phyloP scores from a whole-genome alignment of 1,284 basidiomycete genomes.

The Amylostereum areolatum region DNA sequence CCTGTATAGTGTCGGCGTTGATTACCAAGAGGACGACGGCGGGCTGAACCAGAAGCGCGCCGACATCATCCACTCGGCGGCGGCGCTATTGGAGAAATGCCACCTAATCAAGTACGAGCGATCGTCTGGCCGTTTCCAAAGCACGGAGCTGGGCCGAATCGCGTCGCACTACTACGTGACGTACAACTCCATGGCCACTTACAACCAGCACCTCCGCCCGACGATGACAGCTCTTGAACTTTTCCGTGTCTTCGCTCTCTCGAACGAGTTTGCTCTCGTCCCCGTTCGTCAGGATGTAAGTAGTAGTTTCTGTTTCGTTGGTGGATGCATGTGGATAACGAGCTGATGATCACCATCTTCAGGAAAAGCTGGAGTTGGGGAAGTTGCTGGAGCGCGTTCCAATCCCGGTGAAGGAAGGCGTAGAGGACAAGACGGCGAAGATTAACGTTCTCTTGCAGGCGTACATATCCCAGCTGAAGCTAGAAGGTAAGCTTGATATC shows the following conservation, averaged over 20 bases:
- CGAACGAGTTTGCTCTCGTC: constrained; percentile 94
- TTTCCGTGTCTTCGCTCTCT: constrained; percentile 94
- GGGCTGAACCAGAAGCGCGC: constrained; percentile 90
- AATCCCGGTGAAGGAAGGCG: constrained; percentile 95
- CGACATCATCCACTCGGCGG: constrained; percentile 93
- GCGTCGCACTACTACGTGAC: constrained; percentile 98
- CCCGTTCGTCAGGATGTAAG: constrained; percentile 56
- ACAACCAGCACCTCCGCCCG: constrained; percentile 91
- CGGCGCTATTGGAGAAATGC: constrained; percentile 91
- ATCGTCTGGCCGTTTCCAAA: constrained; percentile 82
- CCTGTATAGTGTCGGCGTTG: constrained; percentile 85
- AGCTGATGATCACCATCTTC: neutral
- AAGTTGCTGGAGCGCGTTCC: constrained; percentile 94
- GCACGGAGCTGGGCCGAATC: constrained; percentile 90
- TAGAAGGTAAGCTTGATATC: too few relatives aligned
- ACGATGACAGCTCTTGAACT: constrained; percentile 88
- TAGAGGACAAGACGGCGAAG: constrained; percentile 95
- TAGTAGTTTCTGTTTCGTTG: constrained; percentile 19
- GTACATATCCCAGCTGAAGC: constrained; percentile 91
- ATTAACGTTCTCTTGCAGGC: constrained; percentile 96
- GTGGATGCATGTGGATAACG: neutral
- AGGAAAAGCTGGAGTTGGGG: constrained; percentile 87
- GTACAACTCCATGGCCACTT: constrained; percentile 93
- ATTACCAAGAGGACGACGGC: constrained; percentile 86
- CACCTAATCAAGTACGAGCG: constrained; percentile 94